Conservation (phyloP, 164 flowering plant genomes). For the Magnolia sinica region DNA sequence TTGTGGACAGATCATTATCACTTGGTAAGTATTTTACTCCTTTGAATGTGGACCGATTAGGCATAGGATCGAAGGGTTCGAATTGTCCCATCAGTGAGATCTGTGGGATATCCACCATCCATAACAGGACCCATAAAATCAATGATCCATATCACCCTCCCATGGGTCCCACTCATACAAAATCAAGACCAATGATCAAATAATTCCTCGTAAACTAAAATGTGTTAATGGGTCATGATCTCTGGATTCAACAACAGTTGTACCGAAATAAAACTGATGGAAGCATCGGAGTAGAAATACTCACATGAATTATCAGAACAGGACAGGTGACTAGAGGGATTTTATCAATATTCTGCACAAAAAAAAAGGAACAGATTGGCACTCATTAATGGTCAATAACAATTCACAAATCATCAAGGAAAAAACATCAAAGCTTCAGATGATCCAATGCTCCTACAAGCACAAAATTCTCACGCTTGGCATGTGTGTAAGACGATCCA, state of each 20-base stretch:
- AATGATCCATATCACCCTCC: too few relatives aligned
- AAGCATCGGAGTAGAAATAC: constrained; percentile 25
- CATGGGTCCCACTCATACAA: too few relatives aligned
- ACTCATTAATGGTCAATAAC: background rate
- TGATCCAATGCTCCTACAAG: background rate
- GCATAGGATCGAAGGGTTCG: too few relatives aligned
- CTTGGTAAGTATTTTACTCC: too few relatives aligned
- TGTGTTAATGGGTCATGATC: background rate
- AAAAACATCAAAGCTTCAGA: background rate
- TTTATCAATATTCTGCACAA: constrained; percentile 64
- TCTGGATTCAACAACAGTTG: background rate
- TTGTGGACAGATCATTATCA: too few relatives aligned
- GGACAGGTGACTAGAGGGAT: constrained; percentile 60
- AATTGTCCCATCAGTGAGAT: too few relatives aligned
- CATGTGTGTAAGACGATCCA: too few relatives aligned
- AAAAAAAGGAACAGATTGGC: constrained; percentile 3
- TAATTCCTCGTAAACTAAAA: too few relatives aligned
- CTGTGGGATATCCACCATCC: too few relatives aligned
- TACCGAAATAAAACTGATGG: background rate
- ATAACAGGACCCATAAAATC: too few relatives aligned
- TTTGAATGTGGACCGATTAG: too few relatives aligned
- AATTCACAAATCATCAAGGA: background rate
- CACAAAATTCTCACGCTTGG: background rate
- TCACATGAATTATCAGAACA: constrained; percentile 84
- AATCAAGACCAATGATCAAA: too few relatives aligned